These are phyloP conservation scores for Eragrostis curvula DNA, from an alignment of 176 grass and related monocot species.

Conservation along the genomic window DNA sequence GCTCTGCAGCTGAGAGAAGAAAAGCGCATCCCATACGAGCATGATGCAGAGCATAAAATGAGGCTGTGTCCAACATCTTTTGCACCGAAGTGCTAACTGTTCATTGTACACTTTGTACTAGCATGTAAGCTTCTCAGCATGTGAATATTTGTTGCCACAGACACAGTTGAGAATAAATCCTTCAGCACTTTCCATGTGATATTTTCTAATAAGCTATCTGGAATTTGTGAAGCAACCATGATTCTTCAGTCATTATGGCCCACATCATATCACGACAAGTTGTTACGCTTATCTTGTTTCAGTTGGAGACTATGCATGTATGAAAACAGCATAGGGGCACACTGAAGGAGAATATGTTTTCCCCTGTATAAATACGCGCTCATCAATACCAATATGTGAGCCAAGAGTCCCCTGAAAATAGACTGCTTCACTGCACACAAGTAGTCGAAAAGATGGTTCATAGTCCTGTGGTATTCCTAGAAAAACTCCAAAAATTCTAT, in stretches of 20 bases:
- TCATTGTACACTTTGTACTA: conserved; percentile 21
- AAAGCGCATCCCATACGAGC: background rate
- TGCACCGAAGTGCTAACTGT: conserved; percentile 11
- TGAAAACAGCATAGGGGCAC: conserved; percentile 1
- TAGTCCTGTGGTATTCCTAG: conserved; percentile 10
- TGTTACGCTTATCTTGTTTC: background rate
- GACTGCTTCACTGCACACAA: conserved; percentile 16
- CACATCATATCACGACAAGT: background rate
- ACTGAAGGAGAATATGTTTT: background rate
- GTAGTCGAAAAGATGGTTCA: conserved; percentile 29
- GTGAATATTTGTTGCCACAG: conserved; percentile 1
- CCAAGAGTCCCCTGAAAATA: conserved; percentile 15
- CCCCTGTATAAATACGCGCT: conserved; percentile 33
- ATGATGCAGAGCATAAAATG: conserved; percentile 20
- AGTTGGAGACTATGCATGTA: background rate
- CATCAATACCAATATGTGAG: background rate
- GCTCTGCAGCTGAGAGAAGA: background rate
- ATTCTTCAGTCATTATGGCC: conserved; percentile 31
- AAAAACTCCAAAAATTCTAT: conserved; percentile 37
- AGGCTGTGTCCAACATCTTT: conserved; percentile 21
- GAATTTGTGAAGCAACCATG: conserved; percentile 5
- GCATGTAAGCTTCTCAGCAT: conserved; percentile 3
- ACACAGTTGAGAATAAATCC: conserved; percentile 28
- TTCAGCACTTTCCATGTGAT: background rate
- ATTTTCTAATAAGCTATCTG: conserved; percentile 18